A percentile compares a stretch with the other conserved stretches of the same genome.
Evolutionary conservation across 495 filamentous ascomycete genomes (phyloP).

Genomic region (Penicillium soppii): DNA sequence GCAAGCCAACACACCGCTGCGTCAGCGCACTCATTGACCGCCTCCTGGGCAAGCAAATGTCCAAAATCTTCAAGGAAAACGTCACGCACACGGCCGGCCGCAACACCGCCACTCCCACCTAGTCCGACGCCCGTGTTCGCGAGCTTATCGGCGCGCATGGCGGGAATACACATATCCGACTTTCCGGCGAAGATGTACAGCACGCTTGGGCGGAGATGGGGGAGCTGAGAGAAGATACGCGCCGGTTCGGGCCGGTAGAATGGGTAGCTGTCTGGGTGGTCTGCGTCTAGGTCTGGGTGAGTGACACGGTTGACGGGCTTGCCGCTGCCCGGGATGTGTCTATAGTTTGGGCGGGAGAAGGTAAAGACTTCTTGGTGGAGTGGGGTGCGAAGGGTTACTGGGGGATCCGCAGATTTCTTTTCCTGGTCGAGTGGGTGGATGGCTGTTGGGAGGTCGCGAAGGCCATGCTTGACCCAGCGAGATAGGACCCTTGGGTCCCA

Average conservation of each 20-base stretch:
- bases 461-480: conserved; percentile 61
- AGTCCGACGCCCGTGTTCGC: conserved; percentile 44
- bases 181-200: conserved; percentile 76
- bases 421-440: conserved; percentile 47
- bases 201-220: conserved; percentile 70
- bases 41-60: conserved; percentile 85
- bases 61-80: conserved; percentile 66
- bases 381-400: conserved; percentile 59
- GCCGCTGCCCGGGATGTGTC: conserved; percentile 31
- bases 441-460: conserved; percentile 61
- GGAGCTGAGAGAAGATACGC: conserved; percentile 62
- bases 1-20: conserved; percentile 62
- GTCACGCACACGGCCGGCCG: conserved; percentile 66
- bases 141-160: conserved; percentile 45
- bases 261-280: conserved; percentile 43
- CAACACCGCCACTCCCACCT: conserved; percentile 50
- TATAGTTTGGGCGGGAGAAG: conserved; percentile 56
- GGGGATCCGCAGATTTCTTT: conserved; percentile 29
- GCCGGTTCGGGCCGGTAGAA: conserved; percentile 78
- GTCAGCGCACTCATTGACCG: conserved; percentile 62
- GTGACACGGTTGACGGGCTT: conserved; percentile 41
- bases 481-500: conserved; percentile 76
- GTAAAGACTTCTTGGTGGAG: conserved; percentile 65
- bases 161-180: conserved; percentile 60
- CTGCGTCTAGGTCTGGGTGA: conserved; percentile 47